These are phyloP conservation scores for Wickerhamomyces ciferrii DNA, from an alignment of 805 yeast species.

Conservation along the genomic window DNA sequence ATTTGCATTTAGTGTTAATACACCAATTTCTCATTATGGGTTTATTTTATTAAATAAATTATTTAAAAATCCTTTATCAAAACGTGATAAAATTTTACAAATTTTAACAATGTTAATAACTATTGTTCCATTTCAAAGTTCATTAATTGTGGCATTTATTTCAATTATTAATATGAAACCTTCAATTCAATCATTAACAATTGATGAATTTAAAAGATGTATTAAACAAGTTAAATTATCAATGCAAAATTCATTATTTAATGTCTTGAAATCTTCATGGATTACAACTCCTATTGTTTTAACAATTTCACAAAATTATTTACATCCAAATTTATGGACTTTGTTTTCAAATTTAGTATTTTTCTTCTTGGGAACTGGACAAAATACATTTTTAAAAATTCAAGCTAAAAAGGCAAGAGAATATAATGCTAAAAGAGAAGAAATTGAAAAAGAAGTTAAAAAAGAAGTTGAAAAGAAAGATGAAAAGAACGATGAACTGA, in stretches of 20 bases:
- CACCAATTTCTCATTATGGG: slow-evolving; percentile 55
- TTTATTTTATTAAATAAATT: slow-evolving; percentile 40
- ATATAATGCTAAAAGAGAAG: slow-evolving; percentile 14
- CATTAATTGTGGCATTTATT: slow-evolving; percentile 46
- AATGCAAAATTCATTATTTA: slow-evolving; percentile 35
- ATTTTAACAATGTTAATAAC: slow-evolving; percentile 46
- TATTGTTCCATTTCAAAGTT: slow-evolving; percentile 48
- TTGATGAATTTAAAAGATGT: slow-evolving; percentile 11
- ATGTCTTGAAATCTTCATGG: slow-evolving; percentile 48
- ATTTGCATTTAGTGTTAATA: slow-evolving; percentile 47
- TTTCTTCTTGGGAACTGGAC: slow-evolving; percentile 56
- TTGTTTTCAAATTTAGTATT: slow-evolving; percentile 54
- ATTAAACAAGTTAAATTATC: slow-evolving; percentile 15
- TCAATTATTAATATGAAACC: slow-evolving; percentile 38
- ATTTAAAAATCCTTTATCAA: slow-evolving; percentile 37
- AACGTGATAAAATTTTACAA: slow-evolving; percentile 39
- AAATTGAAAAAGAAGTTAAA: slow-evolving; percentile 14
- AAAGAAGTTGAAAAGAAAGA: slow-evolving; percentile 3
- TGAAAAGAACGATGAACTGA: too few species aligned
- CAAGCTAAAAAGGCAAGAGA: slow-evolving; percentile 19
- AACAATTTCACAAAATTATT: slow-evolving; percentile 49
- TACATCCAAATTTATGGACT: slow-evolving; percentile 59
- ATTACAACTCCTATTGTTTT: slow-evolving; percentile 47
- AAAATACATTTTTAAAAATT: slow-evolving; percentile 49
- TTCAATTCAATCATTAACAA: slow-evolving; percentile 7